Conservation (phyloP, 352 stramenopile species). For the Globisporangium barbulae region DNA sequence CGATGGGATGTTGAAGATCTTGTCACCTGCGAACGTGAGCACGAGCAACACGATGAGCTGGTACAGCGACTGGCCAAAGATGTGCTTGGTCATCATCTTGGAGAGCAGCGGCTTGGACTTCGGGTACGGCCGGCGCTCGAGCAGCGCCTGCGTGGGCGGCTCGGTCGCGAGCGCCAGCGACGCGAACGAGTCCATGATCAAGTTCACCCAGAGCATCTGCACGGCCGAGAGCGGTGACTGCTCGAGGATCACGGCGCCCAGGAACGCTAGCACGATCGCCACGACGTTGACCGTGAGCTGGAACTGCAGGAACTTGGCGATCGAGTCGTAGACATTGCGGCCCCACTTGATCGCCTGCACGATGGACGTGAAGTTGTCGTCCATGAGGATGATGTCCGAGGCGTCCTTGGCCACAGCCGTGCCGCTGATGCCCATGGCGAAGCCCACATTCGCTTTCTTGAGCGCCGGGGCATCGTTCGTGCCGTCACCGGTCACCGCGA, state of each 20-base stretch:
- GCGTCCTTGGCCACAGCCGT: conserved; percentile 95
- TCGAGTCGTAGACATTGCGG: conserved; percentile 95
- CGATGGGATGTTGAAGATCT: conserved; percentile 41
- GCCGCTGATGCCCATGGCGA: conserved; percentile 96
- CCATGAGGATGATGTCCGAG: conserved; percentile 95
- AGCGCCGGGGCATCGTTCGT: conserved; percentile 97
- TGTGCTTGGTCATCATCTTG: conserved; percentile 94
- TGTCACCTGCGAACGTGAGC: conserved; percentile 79
- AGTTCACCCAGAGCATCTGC: conserved; percentile 98
- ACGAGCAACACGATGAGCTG: conserved; percentile 90
- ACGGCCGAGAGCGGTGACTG: conserved; percentile 92
- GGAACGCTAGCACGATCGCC: conserved; percentile 90
- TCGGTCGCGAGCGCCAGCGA: conserved; percentile 95
- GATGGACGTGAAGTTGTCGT: conserved; percentile 97
- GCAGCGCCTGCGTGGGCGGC: conserved; percentile 82
- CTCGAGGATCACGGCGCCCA: conserved; percentile 78
- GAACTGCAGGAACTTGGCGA: conserved; percentile 98
- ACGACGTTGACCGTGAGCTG: conserved; percentile 97
- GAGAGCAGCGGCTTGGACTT: conserved; percentile 93
- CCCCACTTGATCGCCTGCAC: conserved; percentile 96
- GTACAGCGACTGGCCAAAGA: conserved; percentile 90
- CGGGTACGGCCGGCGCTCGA: conserved; percentile 91
- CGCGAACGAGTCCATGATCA: conserved; percentile 98
- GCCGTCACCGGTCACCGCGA: conserved; percentile 96
- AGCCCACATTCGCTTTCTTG: conserved; percentile 96